Evolutionary conservation across 2,329 filamentous ascomycete species (phyloP).

Genomic region (Claviceps digitariae): DNA sequence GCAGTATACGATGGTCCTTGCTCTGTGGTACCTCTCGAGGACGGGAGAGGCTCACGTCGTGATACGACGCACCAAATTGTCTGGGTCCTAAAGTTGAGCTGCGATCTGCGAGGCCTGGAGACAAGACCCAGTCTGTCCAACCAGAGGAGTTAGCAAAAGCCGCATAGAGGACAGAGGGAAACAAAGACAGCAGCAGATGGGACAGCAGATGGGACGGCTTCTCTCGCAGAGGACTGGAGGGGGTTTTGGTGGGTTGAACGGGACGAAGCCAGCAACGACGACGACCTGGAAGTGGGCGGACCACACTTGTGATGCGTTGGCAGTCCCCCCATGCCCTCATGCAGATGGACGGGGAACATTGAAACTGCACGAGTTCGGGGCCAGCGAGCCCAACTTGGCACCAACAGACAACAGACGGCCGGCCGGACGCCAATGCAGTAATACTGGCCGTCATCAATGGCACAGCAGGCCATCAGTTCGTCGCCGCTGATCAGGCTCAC

Average conservation of each 20-base stretch:
- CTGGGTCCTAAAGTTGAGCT: constrained; percentile 12
- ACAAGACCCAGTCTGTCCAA: constrained; percentile 18
- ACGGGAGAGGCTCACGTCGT: constrained; percentile 2
- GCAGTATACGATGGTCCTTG: background rate
- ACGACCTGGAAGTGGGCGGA: constrained; percentile 14
- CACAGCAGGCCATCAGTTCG: background rate
- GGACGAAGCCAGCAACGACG: constrained; percentile 1
- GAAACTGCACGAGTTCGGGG: constrained; percentile 30
- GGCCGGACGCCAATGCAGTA: constrained; percentile 8
- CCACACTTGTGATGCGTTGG: constrained; percentile 25
- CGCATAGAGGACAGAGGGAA: constrained; percentile 17
- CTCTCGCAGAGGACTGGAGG: background rate
- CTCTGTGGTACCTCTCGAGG: background rate
- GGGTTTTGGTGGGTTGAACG: background rate
- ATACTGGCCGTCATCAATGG: constrained; percentile 6
- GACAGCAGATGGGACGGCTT: background rate
- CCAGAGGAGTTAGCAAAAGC: constrained; percentile 21
- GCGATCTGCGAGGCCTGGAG: constrained; percentile 11
- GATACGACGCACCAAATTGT: background rate
- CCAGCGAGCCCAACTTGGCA: constrained; percentile 9
- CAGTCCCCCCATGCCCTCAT: constrained; percentile 23
- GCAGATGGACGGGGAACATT: constrained; percentile 37
- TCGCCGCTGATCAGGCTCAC: background rate
- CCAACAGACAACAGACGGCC: background rate
- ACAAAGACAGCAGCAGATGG: constrained; percentile 10